phyloP scores from a whole-genome alignment of 805 yeast genomes.

The Yamadazyma endophytica region DNA sequence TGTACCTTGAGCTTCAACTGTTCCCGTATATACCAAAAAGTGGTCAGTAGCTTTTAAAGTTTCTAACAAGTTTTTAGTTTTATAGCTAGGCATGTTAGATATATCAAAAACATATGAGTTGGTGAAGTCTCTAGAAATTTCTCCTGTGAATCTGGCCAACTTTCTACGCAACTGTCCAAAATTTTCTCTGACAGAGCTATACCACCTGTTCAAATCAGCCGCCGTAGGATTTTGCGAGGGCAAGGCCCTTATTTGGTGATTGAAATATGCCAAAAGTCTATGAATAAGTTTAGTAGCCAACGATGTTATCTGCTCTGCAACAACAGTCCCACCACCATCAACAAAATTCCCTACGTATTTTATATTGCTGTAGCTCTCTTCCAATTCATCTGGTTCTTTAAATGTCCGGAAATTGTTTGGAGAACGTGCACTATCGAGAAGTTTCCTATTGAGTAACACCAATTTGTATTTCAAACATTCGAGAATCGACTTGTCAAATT shows the following conservation, averaged over 20 bases:
- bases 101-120: slow-evolving; percentile 65
- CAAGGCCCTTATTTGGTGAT: slow-evolving; percentile 59
- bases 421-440: slow-evolving; percentile 68
- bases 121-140: slow-evolving; percentile 64
- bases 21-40: slow-evolving; percentile 70
- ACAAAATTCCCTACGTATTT: slow-evolving; percentile 73
- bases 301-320: slow-evolving; percentile 71
- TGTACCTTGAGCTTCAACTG: slow-evolving; percentile 68
- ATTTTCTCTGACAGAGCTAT: slow-evolving; percentile 61
- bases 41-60: slow-evolving; percentile 64
- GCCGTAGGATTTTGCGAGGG: slow-evolving; percentile 42
- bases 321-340: slow-evolving; percentile 74
- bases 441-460: slow-evolving; percentile 66
- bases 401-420: slow-evolving; percentile 69
- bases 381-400: slow-evolving; percentile 88
- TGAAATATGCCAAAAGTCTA: slow-evolving; percentile 65
- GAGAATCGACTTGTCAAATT: slow-evolving; percentile 61
- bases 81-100: slow-evolving; percentile 37
- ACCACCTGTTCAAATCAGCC: slow-evolving; percentile 55
- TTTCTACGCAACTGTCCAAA: slow-evolving; percentile 77
- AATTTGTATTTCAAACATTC: slow-evolving; percentile 73
- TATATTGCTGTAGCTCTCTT: slow-evolving; percentile 74
- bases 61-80: slow-evolving; percentile 49
- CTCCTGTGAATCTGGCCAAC: slow-evolving; percentile 69
- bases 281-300: slow-evolving; percentile 65